Conservation (phyloP, 2,329 filamentous ascomycete genomes). For the Pseudocercospora vitis region DNA sequence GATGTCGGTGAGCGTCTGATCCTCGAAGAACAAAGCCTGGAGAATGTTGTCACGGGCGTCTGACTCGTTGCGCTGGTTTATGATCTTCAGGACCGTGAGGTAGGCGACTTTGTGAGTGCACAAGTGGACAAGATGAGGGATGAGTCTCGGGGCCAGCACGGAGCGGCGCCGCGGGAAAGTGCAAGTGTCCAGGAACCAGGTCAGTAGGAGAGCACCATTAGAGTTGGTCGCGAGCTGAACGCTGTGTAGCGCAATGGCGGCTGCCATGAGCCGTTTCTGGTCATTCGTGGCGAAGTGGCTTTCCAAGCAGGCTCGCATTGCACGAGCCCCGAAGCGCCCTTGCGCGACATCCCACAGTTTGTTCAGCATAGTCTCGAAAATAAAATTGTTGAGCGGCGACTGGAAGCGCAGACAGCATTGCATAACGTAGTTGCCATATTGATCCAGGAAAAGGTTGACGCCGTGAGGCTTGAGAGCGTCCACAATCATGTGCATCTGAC, state of each 20-base stretch:
- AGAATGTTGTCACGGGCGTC: constrained; percentile 89
- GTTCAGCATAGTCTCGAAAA: constrained; percentile 95
- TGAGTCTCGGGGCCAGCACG: constrained; percentile 85
- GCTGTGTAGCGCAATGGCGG: constrained; percentile 92
- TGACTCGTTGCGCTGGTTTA: constrained; percentile 93
- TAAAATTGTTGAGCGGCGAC: constrained; percentile 86
- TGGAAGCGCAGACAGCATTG: constrained; percentile 95
- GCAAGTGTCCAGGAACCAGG: constrained; percentile 98
- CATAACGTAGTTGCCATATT: constrained; percentile 97
- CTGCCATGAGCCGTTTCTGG: constrained; percentile 91
- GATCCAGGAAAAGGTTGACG: constrained; percentile 89
- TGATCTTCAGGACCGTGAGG: constrained; percentile 93
- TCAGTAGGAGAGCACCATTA: constrained; percentile 88
- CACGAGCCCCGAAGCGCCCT: constrained; percentile 88
- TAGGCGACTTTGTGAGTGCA: constrained; percentile 99
- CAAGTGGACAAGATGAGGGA: constrained; percentile 88
- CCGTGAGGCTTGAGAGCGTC: constrained; percentile 82
- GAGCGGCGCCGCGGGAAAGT: constrained; percentile 89
- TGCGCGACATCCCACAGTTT: constrained; percentile 92
- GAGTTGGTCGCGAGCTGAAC: constrained; percentile 95
- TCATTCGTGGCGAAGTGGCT: constrained; percentile 94
- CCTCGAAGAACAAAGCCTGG: constrained; percentile 89
- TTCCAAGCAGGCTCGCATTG: constrained; percentile 94
- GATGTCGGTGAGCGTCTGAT: constrained; percentile 85
- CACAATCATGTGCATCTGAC: constrained; percentile 81